phyloP scores from a whole-genome alignment of 164 flowering plant genomes.

The Echeveria elegans region DNA sequence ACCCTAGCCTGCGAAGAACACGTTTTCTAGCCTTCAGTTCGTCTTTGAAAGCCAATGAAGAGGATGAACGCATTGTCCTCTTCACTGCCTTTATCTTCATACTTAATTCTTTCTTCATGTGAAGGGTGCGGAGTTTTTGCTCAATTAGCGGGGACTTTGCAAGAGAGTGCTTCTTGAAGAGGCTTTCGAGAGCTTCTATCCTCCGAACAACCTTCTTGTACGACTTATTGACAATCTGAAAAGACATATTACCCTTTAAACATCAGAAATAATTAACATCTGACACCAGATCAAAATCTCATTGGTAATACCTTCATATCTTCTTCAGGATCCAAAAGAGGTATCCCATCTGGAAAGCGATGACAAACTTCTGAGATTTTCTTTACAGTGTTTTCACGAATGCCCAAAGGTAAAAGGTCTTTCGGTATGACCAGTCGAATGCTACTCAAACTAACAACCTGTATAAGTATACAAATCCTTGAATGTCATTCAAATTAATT shows the following conservation, averaged over 20 bases:
- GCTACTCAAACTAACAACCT: slow-evolving; percentile 63
- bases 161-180: slow-evolving; percentile 69
- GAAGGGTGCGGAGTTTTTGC: slow-evolving; percentile 68
- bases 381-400: slow-evolving; percentile 83
- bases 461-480: slow-evolving; percentile 12
- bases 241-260: no score
- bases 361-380: slow-evolving; percentile 61
- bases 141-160: slow-evolving; percentile 73
- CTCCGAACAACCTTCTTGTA: slow-evolving; percentile 67
- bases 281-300: background rate
- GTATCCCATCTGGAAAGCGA: slow-evolving; percentile 67
- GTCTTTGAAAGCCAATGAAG: slow-evolving; percentile 90
- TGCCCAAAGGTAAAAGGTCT: slow-evolving; percentile 80
- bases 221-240: slow-evolving; percentile 71
- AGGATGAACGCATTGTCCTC: slow-evolving; percentile 60
- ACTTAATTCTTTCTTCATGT: slow-evolving; percentile 67
- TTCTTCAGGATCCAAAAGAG: slow-evolving; percentile 79
- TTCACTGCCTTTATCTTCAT: slow-evolving; percentile 67
- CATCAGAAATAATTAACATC: background rate
- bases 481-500: no score
- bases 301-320: slow-evolving; percentile 62
- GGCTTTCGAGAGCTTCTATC: slow-evolving; percentile 77
- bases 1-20: slow-evolving; percentile 90
- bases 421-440: slow-evolving; percentile 54
- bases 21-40: slow-evolving; percentile 92